Evolutionary conservation across 768 basidiomycete genomes (phyloP), one percentile per base, ranked within the genome.

Genomic region (Amanita polypyramis): DNA sequence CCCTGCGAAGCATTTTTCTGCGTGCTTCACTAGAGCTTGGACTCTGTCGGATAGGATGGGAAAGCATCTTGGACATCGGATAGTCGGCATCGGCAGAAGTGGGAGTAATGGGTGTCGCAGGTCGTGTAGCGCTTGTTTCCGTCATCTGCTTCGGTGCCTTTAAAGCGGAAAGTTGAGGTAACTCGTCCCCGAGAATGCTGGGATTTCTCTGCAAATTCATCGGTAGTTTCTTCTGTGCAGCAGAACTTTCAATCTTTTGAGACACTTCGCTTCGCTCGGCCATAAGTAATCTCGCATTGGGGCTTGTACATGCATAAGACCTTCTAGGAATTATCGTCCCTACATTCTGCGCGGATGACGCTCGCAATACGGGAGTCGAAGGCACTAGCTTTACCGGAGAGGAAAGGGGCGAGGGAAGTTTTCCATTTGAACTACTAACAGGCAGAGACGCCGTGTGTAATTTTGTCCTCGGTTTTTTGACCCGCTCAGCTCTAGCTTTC

Each of bases 151-250:
- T 34, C n/a, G 25, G 21, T 11, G 34, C n/a, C 33, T 21, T 30
- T 3, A 20, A 20, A 21, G n/a, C 17, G 9, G 25, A 27, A 27
- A 23, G 15, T 15, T 17, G 52, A 10, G 79, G 80, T 30, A 83
- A 69, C 60, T 84, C 83, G 48, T 68, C 72, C 33, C 81, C 84
- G 54, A 83, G 75, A 56, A 81, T 81, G 56, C 76, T 81, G 29
- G 80, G 79, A 52, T 79, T 82, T 46, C 76, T 73, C 54, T 72
- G 69, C 29, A 73, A 58, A 54, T 75, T 79, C 72, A 74, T 74
- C 19, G 68, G 68, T 55, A 61, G 57, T n/a, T 21, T 34, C 40
- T 21, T 49, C 19, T 32, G 8, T 14, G 15, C 45, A 49, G 57
- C 19, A 55, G 53, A 55, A 42, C 35, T 21, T 14, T 37, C 12